These are phyloP conservation scores for Kitagawia praeruptora DNA, from an alignment of 129 eudicot genomes.

Conservation along the genomic window DNA sequence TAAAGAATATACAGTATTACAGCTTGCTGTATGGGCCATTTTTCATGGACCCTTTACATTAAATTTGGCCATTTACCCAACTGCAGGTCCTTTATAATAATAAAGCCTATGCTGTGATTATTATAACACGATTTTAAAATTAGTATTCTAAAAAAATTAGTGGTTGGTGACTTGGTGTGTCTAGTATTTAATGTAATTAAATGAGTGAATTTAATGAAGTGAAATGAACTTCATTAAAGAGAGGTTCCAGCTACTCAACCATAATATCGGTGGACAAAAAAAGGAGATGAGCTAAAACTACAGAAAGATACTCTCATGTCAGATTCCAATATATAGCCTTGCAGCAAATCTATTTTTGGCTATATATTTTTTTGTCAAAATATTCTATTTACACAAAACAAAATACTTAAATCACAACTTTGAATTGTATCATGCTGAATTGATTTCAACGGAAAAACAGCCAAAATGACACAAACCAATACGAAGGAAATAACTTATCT, in stretches of 20 bases:
- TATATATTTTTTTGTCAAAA: not conserved
- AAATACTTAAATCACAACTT: no score
- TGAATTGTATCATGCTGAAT: no score
- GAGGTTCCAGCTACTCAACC: not conserved
- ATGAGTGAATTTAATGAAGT: not conserved
- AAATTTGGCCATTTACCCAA: not conserved
- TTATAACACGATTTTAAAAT: not conserved
- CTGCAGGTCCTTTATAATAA: not conserved
- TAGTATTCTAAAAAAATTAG: not conserved
- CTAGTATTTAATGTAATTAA: not conserved
- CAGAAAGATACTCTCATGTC: not conserved
- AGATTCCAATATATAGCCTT: not conserved
- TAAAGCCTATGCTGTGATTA: not conserved
- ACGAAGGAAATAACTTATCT: no score
- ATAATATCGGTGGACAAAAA: not conserved
- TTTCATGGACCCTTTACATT: not conserved
- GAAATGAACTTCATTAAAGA: conserved; percentile 1
- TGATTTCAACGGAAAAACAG: no score
- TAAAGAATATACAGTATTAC: not conserved
- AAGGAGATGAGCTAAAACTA: not conserved
- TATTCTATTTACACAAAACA: no score
- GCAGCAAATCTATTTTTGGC: not conserved
- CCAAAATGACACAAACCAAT: no score
- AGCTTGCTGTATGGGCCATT: not conserved
- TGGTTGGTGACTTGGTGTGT: no score